These are phyloP conservation scores for Tulasnella sp. DNA, from an alignment of 768 basidiomycete genomes.

Conservation along the genomic window DNA sequence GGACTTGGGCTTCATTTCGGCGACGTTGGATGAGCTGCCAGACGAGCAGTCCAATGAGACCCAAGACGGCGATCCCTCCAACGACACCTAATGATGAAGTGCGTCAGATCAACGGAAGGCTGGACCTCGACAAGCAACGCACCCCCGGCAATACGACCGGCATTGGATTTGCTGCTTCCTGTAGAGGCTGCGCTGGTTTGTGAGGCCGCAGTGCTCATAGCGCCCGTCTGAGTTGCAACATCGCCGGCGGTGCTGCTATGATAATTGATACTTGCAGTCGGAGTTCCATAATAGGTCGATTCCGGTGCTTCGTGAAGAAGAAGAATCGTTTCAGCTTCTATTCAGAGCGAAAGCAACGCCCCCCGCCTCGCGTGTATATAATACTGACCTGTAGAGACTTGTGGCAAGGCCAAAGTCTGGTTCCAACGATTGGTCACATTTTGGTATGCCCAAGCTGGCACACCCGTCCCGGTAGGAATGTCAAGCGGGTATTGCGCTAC, in stretches of 20 bases:
- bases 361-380: not conserved
- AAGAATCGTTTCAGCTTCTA: not conserved
- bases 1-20: not conserved
- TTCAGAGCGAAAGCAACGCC: not conserved
- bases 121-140: not conserved
- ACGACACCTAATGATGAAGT: not conserved
- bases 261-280: conserved; percentile 12
- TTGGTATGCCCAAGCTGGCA: conserved; percentile 63
- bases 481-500: conserved; percentile 44
- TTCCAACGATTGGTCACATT: conserved; percentile 40
- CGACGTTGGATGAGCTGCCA: not conserved
- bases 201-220: not conserved
- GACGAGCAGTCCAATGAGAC: not conserved
- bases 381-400: not conserved
- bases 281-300: conserved; percentile 23
- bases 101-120: not conserved
- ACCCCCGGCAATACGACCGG: conserved; percentile 24
- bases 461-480: conserved; percentile 48
- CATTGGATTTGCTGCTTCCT: not conserved
- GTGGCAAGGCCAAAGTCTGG: not conserved
- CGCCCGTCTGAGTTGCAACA: not conserved
- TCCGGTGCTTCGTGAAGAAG: conserved; percentile 8
- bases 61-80: not conserved
- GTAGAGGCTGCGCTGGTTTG: not conserved
- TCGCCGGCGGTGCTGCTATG: not conserved